Conservation (phyloP, 306 rosid species). For the Crotalaria pallida region DNA sequence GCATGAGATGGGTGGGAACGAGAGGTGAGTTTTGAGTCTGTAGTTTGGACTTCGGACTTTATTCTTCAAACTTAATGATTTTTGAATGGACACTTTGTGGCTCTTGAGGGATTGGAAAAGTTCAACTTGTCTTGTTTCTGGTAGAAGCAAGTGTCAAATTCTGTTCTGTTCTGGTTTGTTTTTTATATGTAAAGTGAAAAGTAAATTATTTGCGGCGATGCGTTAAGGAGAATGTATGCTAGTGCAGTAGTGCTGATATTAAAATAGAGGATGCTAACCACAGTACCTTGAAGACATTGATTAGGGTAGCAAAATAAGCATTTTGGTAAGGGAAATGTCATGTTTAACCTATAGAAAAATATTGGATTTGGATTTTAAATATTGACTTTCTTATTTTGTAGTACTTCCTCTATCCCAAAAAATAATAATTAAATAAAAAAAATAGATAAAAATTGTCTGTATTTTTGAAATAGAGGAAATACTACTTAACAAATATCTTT, state of each 20-base stretch:
- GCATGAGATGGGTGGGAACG: slow-evolving; percentile 31
- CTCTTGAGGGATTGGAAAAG: not conserved
- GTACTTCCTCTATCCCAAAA: no score
- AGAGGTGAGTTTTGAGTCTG: slow-evolving; percentile 31
- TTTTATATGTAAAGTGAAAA: not conserved
- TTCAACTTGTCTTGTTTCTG: slow-evolving; percentile 9
- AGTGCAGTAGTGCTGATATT: not conserved
- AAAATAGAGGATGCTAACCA: no score
- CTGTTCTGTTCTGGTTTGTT: not conserved
- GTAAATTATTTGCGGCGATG: slow-evolving; percentile 16
- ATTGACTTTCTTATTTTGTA: no score
- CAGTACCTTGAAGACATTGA: no score
- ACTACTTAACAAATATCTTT: no score
- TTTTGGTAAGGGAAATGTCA: no score
- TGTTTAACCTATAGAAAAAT: no score
- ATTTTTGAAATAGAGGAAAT: no score
- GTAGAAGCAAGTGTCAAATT: not conserved
- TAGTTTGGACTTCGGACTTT: slow-evolving; percentile 41
- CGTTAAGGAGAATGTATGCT: not conserved
- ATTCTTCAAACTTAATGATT: slow-evolving; percentile 23
- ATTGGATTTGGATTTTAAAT: no score
- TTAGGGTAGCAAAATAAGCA: no score
- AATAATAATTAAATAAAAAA: no score
- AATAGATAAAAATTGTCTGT: no score
- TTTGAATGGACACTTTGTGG: slow-evolving; percentile 17